Evolutionary conservation across 192 early-diverging fungal genomes (phyloP), one percentile per base, ranked within the genome.

Genomic region (Anaeromyces robustus): DNA sequence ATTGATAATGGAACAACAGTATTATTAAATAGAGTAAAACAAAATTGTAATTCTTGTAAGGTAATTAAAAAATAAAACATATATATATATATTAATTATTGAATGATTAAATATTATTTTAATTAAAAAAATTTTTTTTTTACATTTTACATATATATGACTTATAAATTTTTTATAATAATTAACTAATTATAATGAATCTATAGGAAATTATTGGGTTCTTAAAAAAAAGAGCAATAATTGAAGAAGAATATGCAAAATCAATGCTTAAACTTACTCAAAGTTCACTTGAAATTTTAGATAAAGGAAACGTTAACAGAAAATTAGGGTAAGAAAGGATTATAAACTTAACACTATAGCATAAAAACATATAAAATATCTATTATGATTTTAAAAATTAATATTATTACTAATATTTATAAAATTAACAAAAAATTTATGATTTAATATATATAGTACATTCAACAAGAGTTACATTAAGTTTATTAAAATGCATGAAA

Each of bases 161-260:
- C n/a, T n/a, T n/a, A n/a, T n/a, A n/a, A n/a, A n/a, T n/a, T n/a
- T n/a, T n/a, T n/a, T n/a, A n/a, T n/a, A n/a, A n/a, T n/a, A n/a
- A n/a, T n/a, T n/a, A n/a, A n/a, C n/a, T n/a, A n/a, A n/a, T n/a
- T n/a, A n/a, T n/a, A n/a, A n/a, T 34, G 12, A 34, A 16, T 52
- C 4, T 77, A 22, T 81, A 92, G 89, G 93, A 98, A 81, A 87
- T 92, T 18, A 87, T 91, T 5, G 78, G 84, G 0, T 97, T 98
- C 81, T 86, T 99, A 26, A 94, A 93, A 81, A 95, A 92, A 80
- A 90, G 97, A n/a, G 94, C 97, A 2, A 82, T 87, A 9, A 93
- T 97, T 39, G 97, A 99, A 82, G 96, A 95, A 78, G 94, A 97
- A 43, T 97, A 99, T 84, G 93, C 92, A 29, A 87, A 91, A 59